Evolutionary conservation across 2,329 filamentous ascomycete genomes (phyloP), one percentile per base, ranked within the genome.

Genomic region (Xylariaceae sp.): DNA sequence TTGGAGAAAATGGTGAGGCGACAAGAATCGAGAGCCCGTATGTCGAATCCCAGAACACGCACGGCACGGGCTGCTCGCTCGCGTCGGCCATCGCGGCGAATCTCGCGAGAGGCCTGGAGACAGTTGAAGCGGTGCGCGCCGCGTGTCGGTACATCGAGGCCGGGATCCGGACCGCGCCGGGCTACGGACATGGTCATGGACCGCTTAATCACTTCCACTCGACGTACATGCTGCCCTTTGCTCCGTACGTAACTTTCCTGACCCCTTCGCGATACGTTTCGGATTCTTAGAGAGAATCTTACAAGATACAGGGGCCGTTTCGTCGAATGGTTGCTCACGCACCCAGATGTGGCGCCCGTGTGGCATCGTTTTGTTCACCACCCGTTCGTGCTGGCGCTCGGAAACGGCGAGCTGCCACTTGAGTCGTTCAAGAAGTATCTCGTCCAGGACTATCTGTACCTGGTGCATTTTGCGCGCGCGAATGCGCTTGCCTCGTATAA

Each of bases 1-100:
- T 84, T 36, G 88, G 57, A 1, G 51, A 90, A 6, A 72, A 72
- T 0, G 77, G 75, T 0, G 71, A 81, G n/a, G 70, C 81, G 0
- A 77, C 84, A 1, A 75, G 84, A 32, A 81, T 96, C 42, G 81
- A 92, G 70, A 89, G 84, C 32, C 78, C 80, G 4, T 97, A 88
- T 67, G 79, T 91, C 58, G 73, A 79, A 8, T 91, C 88, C 7
- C 87, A 79, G 55, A 93, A 93, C 67, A 97, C 93, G 0, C 94
- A 99, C 66, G 94, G 94, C 1, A 97, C 94, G 0, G 94, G 94
- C 3, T 99, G 94, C 68, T 95, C 92, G 8, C 80, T 97, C 55
- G 94, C 94, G 33, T 96, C 89, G 57, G 88, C 89, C 3, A 89
- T 92, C 64, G 85, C 89, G 1, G 87, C 86, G n/a, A 88, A 89